Evolutionary conservation across 768 basidiomycete species (phyloP).

Genomic region (Tephrocybe sp.): DNA sequence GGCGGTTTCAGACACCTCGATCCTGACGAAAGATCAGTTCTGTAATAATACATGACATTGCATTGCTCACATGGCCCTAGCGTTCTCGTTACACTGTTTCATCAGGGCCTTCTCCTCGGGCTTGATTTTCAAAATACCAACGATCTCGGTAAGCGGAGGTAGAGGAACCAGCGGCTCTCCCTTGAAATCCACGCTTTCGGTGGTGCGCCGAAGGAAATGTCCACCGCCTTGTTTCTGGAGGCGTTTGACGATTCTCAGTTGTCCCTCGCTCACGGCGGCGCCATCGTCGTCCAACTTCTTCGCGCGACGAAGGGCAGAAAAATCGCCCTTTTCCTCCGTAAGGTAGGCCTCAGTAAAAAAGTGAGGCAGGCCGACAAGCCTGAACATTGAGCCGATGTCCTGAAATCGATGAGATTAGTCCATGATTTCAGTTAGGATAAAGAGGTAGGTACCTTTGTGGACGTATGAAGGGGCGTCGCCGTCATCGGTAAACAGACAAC

Average conservation of each 20-base stretch:
- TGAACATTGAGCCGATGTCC: constrained; percentile 28
- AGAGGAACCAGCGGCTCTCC: constrained; percentile 2
- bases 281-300: constrained; percentile 18
- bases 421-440: neutral
- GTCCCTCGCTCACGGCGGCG: neutral
- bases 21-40: too few species aligned
- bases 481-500: constrained; percentile 16
- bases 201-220: constrained; percentile 10
- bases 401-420: constrained; percentile 1
- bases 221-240: constrained; percentile 8
- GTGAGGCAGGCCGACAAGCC: constrained; percentile 23
- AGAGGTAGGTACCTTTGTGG: constrained; percentile 18
- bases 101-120: too few species aligned
- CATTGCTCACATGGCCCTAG: too few species aligned
- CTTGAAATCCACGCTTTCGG: neutral
- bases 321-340: constrained; percentile 23
- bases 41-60: too few species aligned
- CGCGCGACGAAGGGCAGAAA: neutral
- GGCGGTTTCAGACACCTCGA: too few species aligned
- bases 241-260: neutral
- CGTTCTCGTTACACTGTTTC: too few species aligned
- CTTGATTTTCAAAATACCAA: constrained; percentile 4
- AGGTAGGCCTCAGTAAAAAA: constrained; percentile 21
- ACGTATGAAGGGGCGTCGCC: constrained; percentile 25
- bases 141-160: constrained; percentile 3